Evolutionary conservation across 2,329 filamentous ascomycete species (phyloP), one percentile per base, ranked within the genome.

Genomic region (Trichoderma sp.): DNA sequence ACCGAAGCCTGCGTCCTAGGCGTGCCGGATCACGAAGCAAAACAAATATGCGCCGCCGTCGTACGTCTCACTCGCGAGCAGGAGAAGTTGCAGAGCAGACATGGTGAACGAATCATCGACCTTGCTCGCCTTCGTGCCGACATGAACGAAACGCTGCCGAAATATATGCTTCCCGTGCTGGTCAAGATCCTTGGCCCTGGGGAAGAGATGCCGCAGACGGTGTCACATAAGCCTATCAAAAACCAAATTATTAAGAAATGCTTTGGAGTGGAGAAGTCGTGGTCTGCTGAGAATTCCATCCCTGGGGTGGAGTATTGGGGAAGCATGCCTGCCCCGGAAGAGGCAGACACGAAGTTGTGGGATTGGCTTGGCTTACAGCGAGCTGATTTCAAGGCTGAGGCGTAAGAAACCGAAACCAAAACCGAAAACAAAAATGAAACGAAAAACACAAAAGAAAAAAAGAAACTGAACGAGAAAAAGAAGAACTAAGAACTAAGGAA

Each of bases 41-140:
- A 70, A 26, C 65, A 75, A 20, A 66, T 76, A 28, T 77, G 75
- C 39, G 76, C 68, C 4, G 74, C 75, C 13, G 63, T 77, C 23
- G 65, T 77, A 6, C 72, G 74, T 8, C 62, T 73, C 9, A 70
- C 68, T 6, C 53, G 55, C 3, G 63, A 70, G 26, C 68, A 70
- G 13, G 59, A 63, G 20, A 39, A 66, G 32, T 7, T 55, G 6
- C 66, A 58, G 12, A 64, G 70, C 26, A 50, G 67, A 28, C 11
- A 36, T 7, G 15, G 28, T 6, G 28, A 67, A n/a, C 34, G 34
- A 26, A 23, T 28, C 30, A 28, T 74, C 23, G 64, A 59, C 0
- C 59, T 77, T 11, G 65, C 69, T 3, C 61, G 58, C 7, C 71
- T 77, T 6, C 62, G 72, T 6, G 53, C 47, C 2, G 75, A 75